Percentiles rank a stretch among this genome's conserved stretches.
These are phyloP conservation scores for Hygrophila difformis DNA, from an alignment of 257 asterid genomes.

Conservation along the genomic window DNA sequence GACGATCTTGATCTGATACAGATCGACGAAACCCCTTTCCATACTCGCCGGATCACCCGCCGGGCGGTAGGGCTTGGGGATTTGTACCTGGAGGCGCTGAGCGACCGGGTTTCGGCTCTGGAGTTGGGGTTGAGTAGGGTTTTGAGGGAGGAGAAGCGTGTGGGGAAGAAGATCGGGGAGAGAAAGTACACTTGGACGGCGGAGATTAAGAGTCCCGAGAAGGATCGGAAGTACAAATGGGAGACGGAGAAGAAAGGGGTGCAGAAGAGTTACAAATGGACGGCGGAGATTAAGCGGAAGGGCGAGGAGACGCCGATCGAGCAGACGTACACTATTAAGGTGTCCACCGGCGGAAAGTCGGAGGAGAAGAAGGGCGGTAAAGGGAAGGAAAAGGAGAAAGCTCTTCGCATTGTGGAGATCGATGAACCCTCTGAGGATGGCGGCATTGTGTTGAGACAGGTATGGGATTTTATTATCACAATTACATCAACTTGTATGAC, in stretches of 20 bases:
- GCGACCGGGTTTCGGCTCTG: slow-evolving; percentile 65
- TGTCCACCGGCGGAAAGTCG: slow-evolving; percentile 23
- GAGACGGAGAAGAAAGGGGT: slow-evolving; percentile 53
- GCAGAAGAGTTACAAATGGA: slow-evolving; percentile 48
- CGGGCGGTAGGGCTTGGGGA: slow-evolving; percentile 31
- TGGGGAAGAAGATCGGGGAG: slow-evolving; percentile 37
- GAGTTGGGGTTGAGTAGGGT: slow-evolving; percentile 46
- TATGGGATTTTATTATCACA: slow-evolving; percentile 9
- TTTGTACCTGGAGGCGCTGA: slow-evolving; percentile 32
- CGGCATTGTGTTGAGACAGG: slow-evolving; percentile 68
- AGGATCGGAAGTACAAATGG: slow-evolving; percentile 68
- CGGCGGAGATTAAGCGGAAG: slow-evolving; percentile 70
- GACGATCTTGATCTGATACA: slow-evolving; percentile 71
- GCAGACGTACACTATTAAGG: slow-evolving; percentile 49
- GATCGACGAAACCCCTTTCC: slow-evolving; percentile 45
- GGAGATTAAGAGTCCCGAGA: slow-evolving; percentile 61
- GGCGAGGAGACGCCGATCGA: slow-evolving; percentile 33
- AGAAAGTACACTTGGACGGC: slow-evolving; percentile 85
- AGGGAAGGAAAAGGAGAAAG: slow-evolving; percentile 16
- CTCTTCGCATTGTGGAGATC: slow-evolving; percentile 56
- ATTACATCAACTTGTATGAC: not conserved
- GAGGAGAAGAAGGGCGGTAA: slow-evolving; percentile 28
- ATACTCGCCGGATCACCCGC: slow-evolving; percentile 43
- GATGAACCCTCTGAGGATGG: slow-evolving; percentile 55
- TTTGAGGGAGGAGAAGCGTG: slow-evolving; percentile 23